Base-by-base conservation (phyloP, 1,284 basidiomycete genomes). In the Trametes sp. region DNA sequence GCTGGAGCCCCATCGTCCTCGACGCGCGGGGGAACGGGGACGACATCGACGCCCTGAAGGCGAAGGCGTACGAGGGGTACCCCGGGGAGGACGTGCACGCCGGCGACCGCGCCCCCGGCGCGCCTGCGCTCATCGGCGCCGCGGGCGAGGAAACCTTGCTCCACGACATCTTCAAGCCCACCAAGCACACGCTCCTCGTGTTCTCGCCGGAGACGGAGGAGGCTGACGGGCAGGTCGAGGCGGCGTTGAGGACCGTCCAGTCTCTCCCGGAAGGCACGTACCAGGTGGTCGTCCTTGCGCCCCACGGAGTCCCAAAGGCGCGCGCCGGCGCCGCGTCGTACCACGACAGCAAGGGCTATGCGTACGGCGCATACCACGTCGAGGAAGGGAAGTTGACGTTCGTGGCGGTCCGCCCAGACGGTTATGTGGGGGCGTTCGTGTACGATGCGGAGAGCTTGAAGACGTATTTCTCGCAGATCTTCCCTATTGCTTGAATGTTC, bases 81-180 rank as follows among this genome's bases (percentile, higher is more conserved):
- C 65, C 57, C 7, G 57, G 46, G 1, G 70, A 68, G 4, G 67
- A 64, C 9, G 68, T 66, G 11, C 73, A 76, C n/a, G 82, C 81
- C 0, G 83, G 82, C 0, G 81, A 84, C 62, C 70, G 81, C 7
- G 81, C 82, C 14, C 82, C 81, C 0, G 78, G 82, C 42, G 78
- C 82, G 1, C 73, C 80, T 8, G 75, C 68, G 6, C 72, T 82
- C 6, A 46, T 69, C 29, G 59, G 65, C 19, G 60, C 48, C 16
- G 45, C 44, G n/a, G 63, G 62, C 0, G 38, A 57, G 29, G 58
- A 57, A 29, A 70, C 65, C 4, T 57, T 69, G 21, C 70, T 76
- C n/a, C 72, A 73, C 65, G 54, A 69, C 21, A 65, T 74, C 33
- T 68, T 70, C 56, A 63, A 61, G 38, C 55, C 72, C 5, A 49